These are phyloP conservation scores for Alloteropsis semialata DNA, from an alignment of 176 grass and related monocot species.

Conservation along the genomic window DNA sequence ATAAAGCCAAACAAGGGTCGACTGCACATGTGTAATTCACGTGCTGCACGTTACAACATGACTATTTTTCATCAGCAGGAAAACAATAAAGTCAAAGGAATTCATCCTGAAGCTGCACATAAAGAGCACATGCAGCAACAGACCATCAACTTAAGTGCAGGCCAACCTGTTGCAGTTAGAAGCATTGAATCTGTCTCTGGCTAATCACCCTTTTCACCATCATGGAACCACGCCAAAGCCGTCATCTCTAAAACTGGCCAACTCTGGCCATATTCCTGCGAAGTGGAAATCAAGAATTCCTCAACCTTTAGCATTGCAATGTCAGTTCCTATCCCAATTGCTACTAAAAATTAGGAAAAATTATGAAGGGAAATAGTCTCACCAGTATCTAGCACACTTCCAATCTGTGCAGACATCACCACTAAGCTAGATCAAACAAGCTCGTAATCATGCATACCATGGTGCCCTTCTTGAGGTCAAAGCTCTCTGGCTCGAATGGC, in stretches of 20 bases:
- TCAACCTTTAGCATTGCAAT: constrained; percentile 5
- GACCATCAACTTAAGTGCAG: background rate
- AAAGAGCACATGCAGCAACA: too few relatives aligned
- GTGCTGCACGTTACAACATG: too few relatives aligned
- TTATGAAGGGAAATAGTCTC: background rate
- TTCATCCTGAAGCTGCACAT: too few relatives aligned
- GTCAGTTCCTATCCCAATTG: background rate
- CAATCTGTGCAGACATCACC: too few relatives aligned
- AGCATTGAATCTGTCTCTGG: constrained; percentile 72
- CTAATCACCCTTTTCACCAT: constrained; percentile 78
- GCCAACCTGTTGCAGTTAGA: constrained; percentile 92
- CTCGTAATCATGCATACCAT: constrained; percentile 41
- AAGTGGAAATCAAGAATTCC: constrained; percentile 28
- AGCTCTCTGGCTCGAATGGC: constrained; percentile 58
- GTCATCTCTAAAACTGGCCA: constrained; percentile 77
- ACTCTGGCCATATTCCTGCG: constrained; percentile 96
- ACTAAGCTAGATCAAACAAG: background rate
- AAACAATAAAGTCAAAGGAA: too few relatives aligned
- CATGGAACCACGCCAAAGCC: constrained; percentile 59
- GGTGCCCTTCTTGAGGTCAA: constrained; percentile 79
- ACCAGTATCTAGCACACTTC: constrained; percentile 88
- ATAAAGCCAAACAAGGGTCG: background rate
- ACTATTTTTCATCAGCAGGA: too few relatives aligned
- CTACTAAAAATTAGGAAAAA: background rate
- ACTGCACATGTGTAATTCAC: too few relatives aligned